These are phyloP conservation scores for Fomitopsis betulina DNA, from an alignment of 1,284 basidiomycete species.

Conservation along the genomic window DNA sequence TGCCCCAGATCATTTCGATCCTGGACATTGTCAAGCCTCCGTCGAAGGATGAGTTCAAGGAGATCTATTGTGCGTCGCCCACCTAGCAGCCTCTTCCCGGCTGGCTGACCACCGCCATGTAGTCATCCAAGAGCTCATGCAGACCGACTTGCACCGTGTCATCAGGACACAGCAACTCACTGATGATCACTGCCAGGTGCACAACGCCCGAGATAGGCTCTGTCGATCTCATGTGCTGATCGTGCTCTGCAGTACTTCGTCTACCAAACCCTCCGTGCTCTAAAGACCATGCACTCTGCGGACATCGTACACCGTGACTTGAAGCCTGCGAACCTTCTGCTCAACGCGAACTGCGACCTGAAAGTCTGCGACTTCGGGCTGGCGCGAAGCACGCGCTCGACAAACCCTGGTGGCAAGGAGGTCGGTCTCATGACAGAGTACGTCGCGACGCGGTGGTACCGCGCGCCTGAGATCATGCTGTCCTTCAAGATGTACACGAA, in stretches of 20 bases:
- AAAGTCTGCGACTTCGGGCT: constrained; percentile 86
- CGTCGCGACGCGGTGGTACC: constrained; percentile 83
- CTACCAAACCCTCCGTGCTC: constrained; percentile 74
- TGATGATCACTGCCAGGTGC: constrained; percentile 85
- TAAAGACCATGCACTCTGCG: constrained; percentile 81
- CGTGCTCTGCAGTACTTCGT: constrained; percentile 52
- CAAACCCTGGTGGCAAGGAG: constrained; percentile 61
- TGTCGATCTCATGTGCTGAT: not conserved
- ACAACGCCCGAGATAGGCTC: constrained; percentile 7
- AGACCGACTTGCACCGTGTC: constrained; percentile 87
- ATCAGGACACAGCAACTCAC: constrained; percentile 85
- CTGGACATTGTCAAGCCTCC: constrained; percentile 82
- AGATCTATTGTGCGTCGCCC: constrained; percentile 62
- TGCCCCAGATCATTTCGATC: constrained; percentile 73
- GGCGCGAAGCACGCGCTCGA: constrained; percentile 64
- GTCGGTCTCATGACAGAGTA: constrained; percentile 81
- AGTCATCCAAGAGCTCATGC: constrained; percentile 90
- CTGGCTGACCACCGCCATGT: constrained; percentile 2
- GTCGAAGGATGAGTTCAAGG: constrained; percentile 75
- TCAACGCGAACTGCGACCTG: constrained; percentile 85
- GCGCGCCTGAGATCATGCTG: constrained; percentile 87
- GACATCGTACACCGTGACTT: constrained; percentile 80
- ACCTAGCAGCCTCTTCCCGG: not conserved
- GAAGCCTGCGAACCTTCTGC: constrained; percentile 77
- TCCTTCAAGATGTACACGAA: constrained; percentile 84